Evolutionary conservation across 179 eudicot species (phyloP).

Genomic region (Corrigiola litoralis): DNA sequence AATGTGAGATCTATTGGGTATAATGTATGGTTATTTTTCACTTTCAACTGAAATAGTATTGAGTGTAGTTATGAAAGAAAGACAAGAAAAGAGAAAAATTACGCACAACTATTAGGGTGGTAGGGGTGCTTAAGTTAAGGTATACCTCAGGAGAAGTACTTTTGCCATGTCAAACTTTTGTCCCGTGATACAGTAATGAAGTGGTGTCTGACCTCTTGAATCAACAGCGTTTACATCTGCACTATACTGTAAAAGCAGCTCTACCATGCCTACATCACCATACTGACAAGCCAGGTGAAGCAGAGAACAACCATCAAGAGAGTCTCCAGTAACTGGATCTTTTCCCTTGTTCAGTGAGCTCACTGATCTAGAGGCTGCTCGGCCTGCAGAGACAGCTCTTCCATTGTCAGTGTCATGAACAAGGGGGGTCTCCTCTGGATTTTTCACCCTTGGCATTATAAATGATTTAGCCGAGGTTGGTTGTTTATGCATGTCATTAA

Average conservation of each 20-base stretch:
- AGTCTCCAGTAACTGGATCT: slow-evolving; percentile 34
- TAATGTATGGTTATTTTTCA: no score
- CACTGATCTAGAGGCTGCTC: slow-evolving; percentile 30
- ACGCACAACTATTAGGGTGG: not conserved
- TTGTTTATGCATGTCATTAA: slow-evolving; percentile 53
- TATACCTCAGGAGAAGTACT: slow-evolving; percentile 64
- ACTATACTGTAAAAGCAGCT: slow-evolving; percentile 81
- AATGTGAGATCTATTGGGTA: no score
- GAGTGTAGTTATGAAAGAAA: slow-evolving; percentile 2
- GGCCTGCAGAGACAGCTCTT: slow-evolving; percentile 31
- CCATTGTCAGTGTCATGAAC: slow-evolving; percentile 27
- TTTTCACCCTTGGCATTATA: slow-evolving; percentile 28
- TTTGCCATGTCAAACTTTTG: slow-evolving; percentile 55
- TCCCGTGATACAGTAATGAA: slow-evolving; percentile 57
- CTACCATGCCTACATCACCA: slow-evolving; percentile 83
- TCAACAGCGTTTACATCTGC: slow-evolving; percentile 61
- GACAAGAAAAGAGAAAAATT: not conserved
- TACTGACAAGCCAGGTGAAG: slow-evolving; percentile 84
- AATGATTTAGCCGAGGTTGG: slow-evolving; percentile 28
- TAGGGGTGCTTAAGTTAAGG: slow-evolving; percentile 8
- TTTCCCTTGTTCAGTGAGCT: slow-evolving; percentile 32
- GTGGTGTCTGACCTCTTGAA: slow-evolving; percentile 67
- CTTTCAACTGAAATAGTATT: no score
- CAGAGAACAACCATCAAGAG: slow-evolving; percentile 59
- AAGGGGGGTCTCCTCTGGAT: slow-evolving; percentile 32